Evolutionary conservation across 2,329 filamentous ascomycete species (phyloP), one percentile per base, ranked within the genome.

Genomic region (Simplicillium aogashimaense): DNA sequence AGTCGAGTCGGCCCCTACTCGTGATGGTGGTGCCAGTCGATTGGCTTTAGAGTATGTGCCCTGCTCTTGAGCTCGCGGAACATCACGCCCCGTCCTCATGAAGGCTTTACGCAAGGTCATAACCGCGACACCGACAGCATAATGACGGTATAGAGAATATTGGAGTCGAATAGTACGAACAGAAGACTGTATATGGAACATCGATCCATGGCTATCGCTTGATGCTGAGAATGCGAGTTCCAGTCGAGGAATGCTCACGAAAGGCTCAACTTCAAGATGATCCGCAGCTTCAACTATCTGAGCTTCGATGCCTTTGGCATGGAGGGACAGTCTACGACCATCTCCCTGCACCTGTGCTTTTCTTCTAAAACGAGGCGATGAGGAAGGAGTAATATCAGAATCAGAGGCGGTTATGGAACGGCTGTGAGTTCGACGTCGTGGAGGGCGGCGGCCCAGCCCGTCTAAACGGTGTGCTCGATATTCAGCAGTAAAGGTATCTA

Each of bases 91-190:
- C 1, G 73, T 71, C 43, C 64, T 69, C 57, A 76, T 60, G 47
- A 89, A 85, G 0, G 83, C 82, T 52, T 78, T 79, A 40, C 73
- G 72, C 17, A 98, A 59, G 3, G 94, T 86, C 55, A 80, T 81
- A 17, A 74, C 66, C 8, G 90, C 92, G 44, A 97, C 79, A 1
- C 87, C 85, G 18, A 94, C 72, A 1, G 89, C 83, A 55, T 95
- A 98, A 56, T 95, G 89, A 3, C 89, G 82, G 58, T 94, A 95
- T 0, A 98, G 73, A 1, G 94, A 98, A 56, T 97, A 97, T 38
- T 94, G 83, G 7, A 94, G 54, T 45, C 86, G 78, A 2, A 98
- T 64, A 6, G 84, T 86, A 49, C 83, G 83, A 15, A 92, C 74
- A 39, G 84, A 77, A 0, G 86, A 84, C 49, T 94, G 87, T 34